A percentile compares a stretch with the other conserved stretches of the same genome.
Evolutionary conservation across 495 filamentous ascomycete species (phyloP).

Genomic region (Daldinia concentrica): DNA sequence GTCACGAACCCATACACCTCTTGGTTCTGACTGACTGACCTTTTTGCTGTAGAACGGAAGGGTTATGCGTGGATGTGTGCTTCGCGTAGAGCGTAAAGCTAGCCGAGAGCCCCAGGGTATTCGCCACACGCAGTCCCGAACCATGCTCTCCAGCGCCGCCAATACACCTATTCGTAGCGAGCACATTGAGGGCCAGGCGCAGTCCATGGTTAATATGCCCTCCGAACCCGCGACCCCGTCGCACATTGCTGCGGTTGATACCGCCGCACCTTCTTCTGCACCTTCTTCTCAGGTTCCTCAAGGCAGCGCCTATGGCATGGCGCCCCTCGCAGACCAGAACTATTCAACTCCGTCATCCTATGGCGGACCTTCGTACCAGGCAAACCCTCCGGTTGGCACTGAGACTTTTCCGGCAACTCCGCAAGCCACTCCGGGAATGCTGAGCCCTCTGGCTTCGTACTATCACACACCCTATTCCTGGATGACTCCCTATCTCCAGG

Average conservation of each 20-base stretch:
- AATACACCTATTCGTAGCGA: background rate
- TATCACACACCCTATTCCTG: slow-evolving; percentile 20
- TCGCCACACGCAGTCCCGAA: background rate
- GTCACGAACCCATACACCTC: slow-evolving; percentile 1
- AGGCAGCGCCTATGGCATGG: background rate
- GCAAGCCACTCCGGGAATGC: slow-evolving; percentile 17
- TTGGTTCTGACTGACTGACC: slow-evolving; percentile 6
- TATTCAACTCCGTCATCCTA: slow-evolving; percentile 5
- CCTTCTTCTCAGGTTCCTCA: background rate
- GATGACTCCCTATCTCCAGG: slow-evolving; percentile 37
- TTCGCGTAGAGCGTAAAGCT: slow-evolving; percentile 38
- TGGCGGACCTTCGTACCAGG: background rate
- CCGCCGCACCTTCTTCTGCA: background rate
- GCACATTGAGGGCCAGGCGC: background rate
- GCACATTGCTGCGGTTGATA: background rate
- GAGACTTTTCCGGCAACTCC: slow-evolving; percentile 19
- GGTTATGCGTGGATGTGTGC: background rate
- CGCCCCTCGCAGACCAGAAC: slow-evolving; percentile 3
- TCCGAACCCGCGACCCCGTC: slow-evolving; percentile 17
- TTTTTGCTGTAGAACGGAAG: slow-evolving; percentile 17
- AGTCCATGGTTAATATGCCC: background rate
- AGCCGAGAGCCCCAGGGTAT: slow-evolving; percentile 17
- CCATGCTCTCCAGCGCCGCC: background rate
- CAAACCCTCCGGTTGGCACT: background rate
- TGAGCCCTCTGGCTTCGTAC: slow-evolving; percentile 11